A percentile compares a stretch with the other conserved stretches of the same genome.
These are phyloP conservation scores for Saccharum officinarum DNA, from an alignment of 176 grass and related monocot genomes.

Conservation along the genomic window DNA sequence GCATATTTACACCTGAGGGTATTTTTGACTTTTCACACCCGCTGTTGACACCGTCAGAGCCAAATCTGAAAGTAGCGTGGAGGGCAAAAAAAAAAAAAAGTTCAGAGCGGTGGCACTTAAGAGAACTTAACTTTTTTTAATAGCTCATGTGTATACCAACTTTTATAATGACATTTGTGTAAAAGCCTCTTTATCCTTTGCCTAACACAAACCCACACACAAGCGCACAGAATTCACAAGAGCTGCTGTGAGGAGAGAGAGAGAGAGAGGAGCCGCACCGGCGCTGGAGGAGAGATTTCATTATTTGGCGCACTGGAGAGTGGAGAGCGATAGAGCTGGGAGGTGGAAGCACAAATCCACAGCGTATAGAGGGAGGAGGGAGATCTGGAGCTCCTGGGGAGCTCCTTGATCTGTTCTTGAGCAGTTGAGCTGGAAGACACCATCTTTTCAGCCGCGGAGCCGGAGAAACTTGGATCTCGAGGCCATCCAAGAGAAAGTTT, in stretches of 20 bases:
- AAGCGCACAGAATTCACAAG: constrained; percentile 34
- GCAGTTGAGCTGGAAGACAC: not conserved
- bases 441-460: not conserved
- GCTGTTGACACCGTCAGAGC: too few relatives aligned
- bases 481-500: constrained; percentile 4
- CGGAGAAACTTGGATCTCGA: constrained; percentile 37
- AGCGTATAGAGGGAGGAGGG: constrained; percentile 18
- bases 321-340: constrained; percentile 5
- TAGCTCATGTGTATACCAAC: too few relatives aligned
- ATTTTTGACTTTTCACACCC: too few relatives aligned
- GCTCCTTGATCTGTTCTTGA: constrained; percentile 33
- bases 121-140: too few relatives aligned
- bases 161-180: too few relatives aligned
- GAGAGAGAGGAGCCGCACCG: not conserved
- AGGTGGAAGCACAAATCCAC: constrained; percentile 22
- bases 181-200: too few relatives aligned
- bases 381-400: constrained; percentile 39
- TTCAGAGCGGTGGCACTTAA: too few relatives aligned
- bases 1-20: too few relatives aligned
- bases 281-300: not conserved
- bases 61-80: too few relatives aligned
- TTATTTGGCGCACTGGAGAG: not conserved
- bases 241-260: constrained; percentile 16
- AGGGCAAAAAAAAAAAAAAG: too few relatives aligned
- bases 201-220: not conserved